phyloP scores from a whole-genome alignment of 345 rosid species.

The Mangifera indica region DNA sequence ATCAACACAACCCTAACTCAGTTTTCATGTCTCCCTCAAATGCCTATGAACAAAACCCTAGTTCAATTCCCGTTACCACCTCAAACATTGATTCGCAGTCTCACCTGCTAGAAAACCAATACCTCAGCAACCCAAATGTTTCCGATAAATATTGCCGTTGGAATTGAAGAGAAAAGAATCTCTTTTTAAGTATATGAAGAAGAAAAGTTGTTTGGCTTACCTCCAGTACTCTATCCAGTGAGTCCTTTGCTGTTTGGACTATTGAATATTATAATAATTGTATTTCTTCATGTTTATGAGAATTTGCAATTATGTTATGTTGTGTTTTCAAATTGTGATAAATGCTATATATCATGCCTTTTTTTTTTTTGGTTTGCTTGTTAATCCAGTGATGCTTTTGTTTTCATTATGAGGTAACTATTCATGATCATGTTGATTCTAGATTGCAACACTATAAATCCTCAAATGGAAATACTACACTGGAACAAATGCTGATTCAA shows the following conservation, averaged over 20 bases:
- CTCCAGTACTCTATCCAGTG: slow-evolving; percentile 7
- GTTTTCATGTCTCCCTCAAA: slow-evolving; percentile 17
- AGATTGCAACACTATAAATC: not conserved
- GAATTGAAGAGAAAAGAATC: slow-evolving; percentile 15
- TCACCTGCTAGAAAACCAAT: slow-evolving; percentile 25
- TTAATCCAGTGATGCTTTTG: not conserved
- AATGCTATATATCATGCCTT: not conserved
- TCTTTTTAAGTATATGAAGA: slow-evolving; percentile 7
- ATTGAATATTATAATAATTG: slow-evolving; percentile 1
- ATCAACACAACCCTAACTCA: slow-evolving; percentile 25
- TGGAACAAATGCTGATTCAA: too few relatives aligned
- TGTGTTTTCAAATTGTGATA: not conserved
- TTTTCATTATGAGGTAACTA: not conserved
- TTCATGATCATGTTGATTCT: not conserved
- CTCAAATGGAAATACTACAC: too few relatives aligned
- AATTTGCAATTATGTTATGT: slow-evolving; percentile 10
- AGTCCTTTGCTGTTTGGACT: slow-evolving; percentile 6
- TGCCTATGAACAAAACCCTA: slow-evolving; percentile 25
- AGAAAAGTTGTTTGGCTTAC: slow-evolving; percentile 9
- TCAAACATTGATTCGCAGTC: slow-evolving; percentile 21
- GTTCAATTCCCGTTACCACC: slow-evolving; percentile 26
- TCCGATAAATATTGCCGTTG: slow-evolving; percentile 25
- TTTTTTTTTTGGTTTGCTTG: not conserved
- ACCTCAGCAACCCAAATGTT: slow-evolving; percentile 18
- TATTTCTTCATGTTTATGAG: slow-evolving; percentile 10